phyloP scores from a whole-genome alignment of 805 yeast genomes.

The Kodamaea hsintzibuensis region DNA sequence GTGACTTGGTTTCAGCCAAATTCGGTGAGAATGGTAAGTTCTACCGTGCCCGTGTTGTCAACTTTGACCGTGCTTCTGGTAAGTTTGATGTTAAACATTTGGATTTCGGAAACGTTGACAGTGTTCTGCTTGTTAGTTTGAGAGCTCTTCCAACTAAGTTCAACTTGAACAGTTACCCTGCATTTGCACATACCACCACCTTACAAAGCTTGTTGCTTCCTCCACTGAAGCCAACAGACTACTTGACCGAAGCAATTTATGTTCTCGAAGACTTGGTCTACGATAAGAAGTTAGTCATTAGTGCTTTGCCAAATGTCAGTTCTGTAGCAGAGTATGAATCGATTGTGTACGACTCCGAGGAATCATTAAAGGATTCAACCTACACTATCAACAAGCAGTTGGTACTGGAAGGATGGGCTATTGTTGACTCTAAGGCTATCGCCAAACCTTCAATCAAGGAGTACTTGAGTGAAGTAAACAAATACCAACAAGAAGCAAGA shows the following conservation, averaged over 20 bases:
- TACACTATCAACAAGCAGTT: constrained; percentile 62
- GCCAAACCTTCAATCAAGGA: constrained; percentile 33
- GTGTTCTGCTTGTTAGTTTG: constrained; percentile 45
- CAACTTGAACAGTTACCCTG: constrained; percentile 37
- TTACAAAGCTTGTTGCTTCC: constrained; percentile 59
- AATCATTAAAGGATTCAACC: constrained; percentile 52
- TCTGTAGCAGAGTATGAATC: constrained; percentile 49
- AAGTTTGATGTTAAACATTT: constrained; percentile 55
- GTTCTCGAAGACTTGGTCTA: constrained; percentile 53
- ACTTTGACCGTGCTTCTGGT: constrained; percentile 44
- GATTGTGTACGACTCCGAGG: constrained; percentile 56
- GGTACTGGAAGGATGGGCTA: constrained; percentile 59
- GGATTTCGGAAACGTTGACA: constrained; percentile 60
- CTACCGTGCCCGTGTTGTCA: constrained; percentile 57
- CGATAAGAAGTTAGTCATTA: constrained; percentile 55
- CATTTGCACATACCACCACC: constrained; percentile 56
- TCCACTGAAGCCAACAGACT: constrained; percentile 55
- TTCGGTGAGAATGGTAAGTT: constrained; percentile 53
- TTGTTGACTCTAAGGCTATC: constrained; percentile 43
- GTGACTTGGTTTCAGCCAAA: constrained; percentile 58
- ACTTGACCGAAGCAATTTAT: constrained; percentile 53
- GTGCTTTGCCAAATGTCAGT: constrained; percentile 44
- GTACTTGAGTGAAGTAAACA: constrained; percentile 34
- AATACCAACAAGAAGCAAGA: constrained; percentile 52
- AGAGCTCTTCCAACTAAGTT: constrained; percentile 56